Evolutionary conservation across 1,284 basidiomycete species (phyloP).

Genomic region (Xerocomus amazonicus): DNA sequence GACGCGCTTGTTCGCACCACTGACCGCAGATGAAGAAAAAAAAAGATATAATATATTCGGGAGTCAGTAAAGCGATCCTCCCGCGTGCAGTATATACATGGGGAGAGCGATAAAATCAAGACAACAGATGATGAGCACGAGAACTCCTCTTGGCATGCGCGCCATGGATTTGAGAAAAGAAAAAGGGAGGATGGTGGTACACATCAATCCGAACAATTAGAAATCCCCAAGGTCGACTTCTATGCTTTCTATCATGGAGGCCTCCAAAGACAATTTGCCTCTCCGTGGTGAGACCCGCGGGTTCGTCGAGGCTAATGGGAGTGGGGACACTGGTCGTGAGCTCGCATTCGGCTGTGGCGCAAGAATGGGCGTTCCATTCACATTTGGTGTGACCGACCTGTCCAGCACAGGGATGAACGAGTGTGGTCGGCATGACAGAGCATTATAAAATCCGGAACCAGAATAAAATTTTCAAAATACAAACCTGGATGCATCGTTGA

Average conservation of each 20-base stretch:
- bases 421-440: slow-evolving; percentile 3
- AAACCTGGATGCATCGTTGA: slow-evolving; percentile 49
- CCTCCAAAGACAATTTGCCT: slow-evolving; percentile 47
- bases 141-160: not conserved
- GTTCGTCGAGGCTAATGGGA: slow-evolving; percentile 31
- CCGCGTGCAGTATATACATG: slow-evolving; percentile 12
- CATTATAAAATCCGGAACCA: slow-evolving; percentile 11
- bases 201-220: slow-evolving; percentile 30
- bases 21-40: not conserved
- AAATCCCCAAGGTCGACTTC: slow-evolving; percentile 80
- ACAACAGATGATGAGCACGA: slow-evolving; percentile 1
- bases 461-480: slow-evolving; percentile 25
- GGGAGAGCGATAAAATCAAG: not conserved
- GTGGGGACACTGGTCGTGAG: slow-evolving; percentile 41
- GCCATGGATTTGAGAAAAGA: not conserved
- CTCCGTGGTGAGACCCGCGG: slow-evolving; percentile 21
- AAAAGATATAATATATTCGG: slow-evolving; percentile 13
- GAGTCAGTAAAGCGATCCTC: slow-evolving; percentile 1
- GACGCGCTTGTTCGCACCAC: no score
- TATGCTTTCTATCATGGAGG: slow-evolving; percentile 58
- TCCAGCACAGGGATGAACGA: slow-evolving; percentile 8
- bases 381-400: slow-evolving; percentile 52
- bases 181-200: slow-evolving; percentile 2
- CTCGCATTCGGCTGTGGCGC: slow-evolving; percentile 22
- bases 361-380: slow-evolving; percentile 30